Percentiles rank a stretch among this genome's conserved stretches.
These are phyloP conservation scores for Euphorbia schlechtendalii DNA, from an alignment of 441 rosid species.

Conservation along the genomic window DNA sequence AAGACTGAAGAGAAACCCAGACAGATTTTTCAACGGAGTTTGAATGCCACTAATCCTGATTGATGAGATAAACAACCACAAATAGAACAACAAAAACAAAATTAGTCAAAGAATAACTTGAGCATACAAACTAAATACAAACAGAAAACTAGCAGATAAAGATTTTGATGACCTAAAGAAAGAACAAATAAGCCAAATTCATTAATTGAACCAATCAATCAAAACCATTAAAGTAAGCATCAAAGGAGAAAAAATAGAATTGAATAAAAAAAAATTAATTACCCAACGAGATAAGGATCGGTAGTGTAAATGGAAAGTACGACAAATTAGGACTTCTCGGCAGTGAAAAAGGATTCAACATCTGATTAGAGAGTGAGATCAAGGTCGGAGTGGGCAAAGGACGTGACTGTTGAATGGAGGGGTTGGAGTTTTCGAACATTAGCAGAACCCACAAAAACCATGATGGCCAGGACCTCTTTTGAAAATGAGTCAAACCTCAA, in stretches of 20 bases:
- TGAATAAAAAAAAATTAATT: conserved; percentile 16
- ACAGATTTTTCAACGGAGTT: conserved; percentile 22
- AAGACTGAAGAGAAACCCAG: conserved; percentile 15
- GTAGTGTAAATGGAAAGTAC: no score
- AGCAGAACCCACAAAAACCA: no score
- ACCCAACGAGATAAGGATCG: conserved; percentile 87
- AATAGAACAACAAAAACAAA: conserved; percentile 19
- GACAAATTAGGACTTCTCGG: no score
- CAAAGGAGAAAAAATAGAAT: conserved; percentile 10
- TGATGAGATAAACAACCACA: conserved; percentile 17
- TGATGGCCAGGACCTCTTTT: no score
- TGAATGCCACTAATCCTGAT: conserved; percentile 23
- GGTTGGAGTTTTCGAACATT: no score
- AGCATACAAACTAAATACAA: background rate
- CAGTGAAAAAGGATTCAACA: no score
- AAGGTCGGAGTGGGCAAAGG: no score
- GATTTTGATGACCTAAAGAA: background rate
- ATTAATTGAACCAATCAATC: conserved; percentile 1
- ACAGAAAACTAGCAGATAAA: background rate
- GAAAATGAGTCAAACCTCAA: no score
- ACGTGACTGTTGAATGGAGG: no score
- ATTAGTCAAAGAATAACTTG: conserved; percentile 18
- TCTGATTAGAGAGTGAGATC: no score
- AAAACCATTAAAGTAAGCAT: conserved; percentile 11
- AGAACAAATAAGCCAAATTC: background rate